Evolutionary conservation across 1,284 basidiomycete genomes (phyloP).

Genomic region (Malassezia furfur): DNA sequence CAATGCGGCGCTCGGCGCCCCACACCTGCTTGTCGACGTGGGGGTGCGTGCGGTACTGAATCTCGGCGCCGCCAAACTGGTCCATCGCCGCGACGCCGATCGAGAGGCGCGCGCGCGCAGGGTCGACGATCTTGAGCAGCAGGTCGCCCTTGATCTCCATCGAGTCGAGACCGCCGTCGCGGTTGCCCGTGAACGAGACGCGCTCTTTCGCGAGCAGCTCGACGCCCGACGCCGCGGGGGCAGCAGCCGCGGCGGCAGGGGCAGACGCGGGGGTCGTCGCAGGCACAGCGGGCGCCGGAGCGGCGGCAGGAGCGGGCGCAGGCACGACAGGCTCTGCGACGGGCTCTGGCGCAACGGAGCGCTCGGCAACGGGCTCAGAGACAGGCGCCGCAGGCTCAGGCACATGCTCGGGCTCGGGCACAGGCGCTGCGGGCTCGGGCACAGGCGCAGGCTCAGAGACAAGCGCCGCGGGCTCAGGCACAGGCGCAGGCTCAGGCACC

Average conservation of each 20-base stretch:
- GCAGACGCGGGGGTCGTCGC: background rate
- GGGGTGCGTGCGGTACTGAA: slow-evolving; percentile 91
- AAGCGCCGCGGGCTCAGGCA: background rate
- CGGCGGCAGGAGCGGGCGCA: background rate
- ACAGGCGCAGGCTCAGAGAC: background rate
- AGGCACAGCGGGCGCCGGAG: background rate
- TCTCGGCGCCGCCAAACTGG: slow-evolving; percentile 59
- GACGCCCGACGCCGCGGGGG: slow-evolving; percentile 54
- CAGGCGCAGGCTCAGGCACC: background rate
- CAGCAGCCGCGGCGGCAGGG: background rate
- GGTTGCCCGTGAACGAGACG: slow-evolving; percentile 67
- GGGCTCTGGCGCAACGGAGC: background rate
- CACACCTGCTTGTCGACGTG: slow-evolving; percentile 79
- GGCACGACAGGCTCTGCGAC: background rate
- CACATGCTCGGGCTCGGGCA: background rate
- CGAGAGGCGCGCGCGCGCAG: slow-evolving; percentile 65
- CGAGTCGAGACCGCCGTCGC: slow-evolving; percentile 79
- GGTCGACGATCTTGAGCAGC: slow-evolving; percentile 74
- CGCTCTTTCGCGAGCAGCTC: slow-evolving; percentile 78
- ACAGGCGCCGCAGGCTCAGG: background rate
- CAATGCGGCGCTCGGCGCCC: slow-evolving; percentile 59
- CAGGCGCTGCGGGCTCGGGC: background rate
- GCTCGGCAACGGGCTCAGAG: background rate
- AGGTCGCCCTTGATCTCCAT: slow-evolving; percentile 90
- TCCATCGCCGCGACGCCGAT: slow-evolving; percentile 57